phyloP scores from a whole-genome alignment of 2,329 filamentous ascomycete species.

The Orbilia oligospora region DNA sequence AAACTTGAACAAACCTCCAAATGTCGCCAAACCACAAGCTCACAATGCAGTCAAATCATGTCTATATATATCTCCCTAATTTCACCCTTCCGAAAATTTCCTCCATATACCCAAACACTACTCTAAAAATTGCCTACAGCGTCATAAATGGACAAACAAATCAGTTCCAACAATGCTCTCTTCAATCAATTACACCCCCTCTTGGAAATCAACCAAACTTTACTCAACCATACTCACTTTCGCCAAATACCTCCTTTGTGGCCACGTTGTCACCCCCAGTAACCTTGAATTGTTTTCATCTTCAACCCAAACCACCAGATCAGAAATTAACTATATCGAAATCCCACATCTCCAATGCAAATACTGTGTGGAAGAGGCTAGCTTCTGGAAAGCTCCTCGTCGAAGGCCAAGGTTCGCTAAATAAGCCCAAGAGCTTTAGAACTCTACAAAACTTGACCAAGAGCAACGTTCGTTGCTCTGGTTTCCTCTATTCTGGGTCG shows the following conservation, averaged over 20 bases:
- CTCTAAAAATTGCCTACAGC: neutral
- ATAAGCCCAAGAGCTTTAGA: slow-evolving; percentile 7
- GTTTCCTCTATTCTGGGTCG: too few relatives aligned
- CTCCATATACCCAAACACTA: slow-evolving; percentile 1
- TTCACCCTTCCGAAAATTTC: neutral
- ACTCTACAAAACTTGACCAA: slow-evolving; percentile 6
- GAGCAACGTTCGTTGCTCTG: too few relatives aligned
- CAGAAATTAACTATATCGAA: slow-evolving; percentile 25
- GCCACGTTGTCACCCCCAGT: slow-evolving; percentile 35
- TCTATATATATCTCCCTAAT: slow-evolving; percentile 14
- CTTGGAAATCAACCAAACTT: neutral
- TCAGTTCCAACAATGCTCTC: neutral
- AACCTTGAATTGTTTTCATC: neutral
- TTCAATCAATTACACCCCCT: neutral
- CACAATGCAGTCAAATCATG: neutral
- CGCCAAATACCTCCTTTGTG: slow-evolving; percentile 35
- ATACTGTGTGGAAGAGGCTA: slow-evolving; percentile 39
- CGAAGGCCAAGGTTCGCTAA: neutral
- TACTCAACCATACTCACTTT: slow-evolving; percentile 32
- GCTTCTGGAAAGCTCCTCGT: slow-evolving; percentile 46
- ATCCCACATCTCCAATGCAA: slow-evolving; percentile 25
- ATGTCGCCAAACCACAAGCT: slow-evolving; percentile 8
- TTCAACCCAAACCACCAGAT: neutral
- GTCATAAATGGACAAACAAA: neutral
- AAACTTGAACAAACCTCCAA: neutral